Conservation (phyloP, 768 basidiomycete species). For the Boletus edulis region DNA sequence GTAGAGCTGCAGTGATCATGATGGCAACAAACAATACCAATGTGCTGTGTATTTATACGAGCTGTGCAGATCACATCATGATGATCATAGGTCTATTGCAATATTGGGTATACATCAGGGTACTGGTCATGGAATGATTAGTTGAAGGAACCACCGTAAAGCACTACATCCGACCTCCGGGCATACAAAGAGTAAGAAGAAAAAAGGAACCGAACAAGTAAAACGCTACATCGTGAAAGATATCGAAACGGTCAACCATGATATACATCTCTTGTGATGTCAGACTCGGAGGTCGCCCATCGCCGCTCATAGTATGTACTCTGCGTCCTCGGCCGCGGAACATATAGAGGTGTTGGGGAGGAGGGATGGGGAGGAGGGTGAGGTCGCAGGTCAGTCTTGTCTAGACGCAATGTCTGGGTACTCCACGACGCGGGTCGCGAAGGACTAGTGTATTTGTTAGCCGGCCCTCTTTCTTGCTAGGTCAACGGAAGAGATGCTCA, state of each 20-base stretch:
- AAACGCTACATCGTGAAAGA: background rate
- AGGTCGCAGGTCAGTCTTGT: constrained; percentile 1
- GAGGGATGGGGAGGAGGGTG: background rate
- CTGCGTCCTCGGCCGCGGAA: background rate
- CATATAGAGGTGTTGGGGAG: constrained; percentile 1
- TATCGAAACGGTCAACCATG: constrained; percentile 4
- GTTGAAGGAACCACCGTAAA: background rate
- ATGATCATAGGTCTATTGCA: background rate
- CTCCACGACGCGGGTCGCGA: constrained; percentile 6
- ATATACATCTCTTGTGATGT: constrained; percentile 18
- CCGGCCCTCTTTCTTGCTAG: background rate
- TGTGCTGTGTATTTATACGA: too few relatives aligned
- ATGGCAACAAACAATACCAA: too few relatives aligned
- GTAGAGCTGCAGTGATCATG: background rate
- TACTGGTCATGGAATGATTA: background rate
- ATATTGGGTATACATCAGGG: background rate
- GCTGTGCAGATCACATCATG: too few relatives aligned
- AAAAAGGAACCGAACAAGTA: too few relatives aligned
- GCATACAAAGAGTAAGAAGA: background rate
- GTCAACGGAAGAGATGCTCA: constrained; percentile 15
- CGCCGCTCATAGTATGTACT: constrained; percentile 11
- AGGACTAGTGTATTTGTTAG: constrained; percentile 8
- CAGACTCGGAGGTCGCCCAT: constrained; percentile 26
- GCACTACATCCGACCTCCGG: constrained; percentile 6
- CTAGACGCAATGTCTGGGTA: constrained; percentile 1